phyloP scores from a whole-genome alignment of 768 basidiomycete species.

The Chalciporus piperatus region DNA sequence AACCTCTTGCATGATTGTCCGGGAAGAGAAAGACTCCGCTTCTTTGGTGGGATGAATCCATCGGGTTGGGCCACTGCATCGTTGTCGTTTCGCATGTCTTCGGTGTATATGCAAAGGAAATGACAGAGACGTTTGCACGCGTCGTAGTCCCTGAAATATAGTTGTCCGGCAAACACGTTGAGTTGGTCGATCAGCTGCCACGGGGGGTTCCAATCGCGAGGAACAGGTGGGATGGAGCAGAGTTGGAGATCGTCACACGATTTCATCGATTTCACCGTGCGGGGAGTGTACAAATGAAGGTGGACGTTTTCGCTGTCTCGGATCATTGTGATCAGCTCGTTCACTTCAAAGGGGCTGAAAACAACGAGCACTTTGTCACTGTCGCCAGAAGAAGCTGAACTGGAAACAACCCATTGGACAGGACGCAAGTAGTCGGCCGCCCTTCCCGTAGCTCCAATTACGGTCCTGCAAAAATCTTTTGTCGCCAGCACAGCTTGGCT shows the following conservation, averaged over 20 bases:
- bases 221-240: background rate
- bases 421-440: background rate
- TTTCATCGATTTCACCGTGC: background rate
- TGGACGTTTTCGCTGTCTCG: background rate
- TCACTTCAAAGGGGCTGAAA: constrained; percentile 2
- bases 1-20: no score
- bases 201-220: background rate
- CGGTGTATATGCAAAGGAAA: background rate
- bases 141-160: background rate
- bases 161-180: background rate
- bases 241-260: background rate
- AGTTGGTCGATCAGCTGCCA: background rate
- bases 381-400: background rate
- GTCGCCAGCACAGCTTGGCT: constrained; percentile 2
- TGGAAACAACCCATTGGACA: constrained; percentile 1
- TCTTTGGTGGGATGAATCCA: no score
- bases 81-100: no score
- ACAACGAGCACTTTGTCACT: background rate
- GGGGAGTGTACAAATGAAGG: constrained; percentile 1
- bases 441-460: background rate
- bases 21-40: no score
- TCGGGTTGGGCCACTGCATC: no score
- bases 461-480: background rate
- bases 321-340: background rate
- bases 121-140: background rate